Base-by-base conservation (phyloP, 2,329 filamentous ascomycete genomes). In the Scleromitrula shiraiana region DNA sequence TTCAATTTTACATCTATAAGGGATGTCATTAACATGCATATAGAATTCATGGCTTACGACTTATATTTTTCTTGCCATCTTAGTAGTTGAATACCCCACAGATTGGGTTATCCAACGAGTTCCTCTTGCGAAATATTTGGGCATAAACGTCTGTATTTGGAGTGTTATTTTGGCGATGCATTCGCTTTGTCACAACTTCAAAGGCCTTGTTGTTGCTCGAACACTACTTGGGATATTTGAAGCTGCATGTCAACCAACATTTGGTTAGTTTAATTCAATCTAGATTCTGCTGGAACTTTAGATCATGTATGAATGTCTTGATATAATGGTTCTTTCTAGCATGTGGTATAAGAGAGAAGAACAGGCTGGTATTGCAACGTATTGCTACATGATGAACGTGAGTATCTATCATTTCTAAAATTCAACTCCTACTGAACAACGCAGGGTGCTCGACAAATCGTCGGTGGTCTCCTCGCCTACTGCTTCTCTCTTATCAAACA, bases 321-420 rank as follows among this genome's bases (percentile, higher is more conserved):
- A 33, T 4, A n/a, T 19, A 37, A 37, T 46, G 3, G 44, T 46
- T 15, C 70, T 87, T 53, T 83, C 80, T 2, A 76, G 71, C 4
- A 80, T 85, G 67, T 87, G 83, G 82, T 87, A 85, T 58, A 85
- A 83, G 2, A 82, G 82, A 60, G 72, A 73, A 46, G 82, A 87
- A 61, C 82, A 86, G 65, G 79, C 78, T 2, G 68, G 70, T 1
- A 77, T 76, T 1, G 76, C 75, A 2, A 74, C 83, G 45, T 86
- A 58, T 48, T 63, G 60, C 60, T 85, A 83, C 64, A 73, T 45
- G 38, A 48, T 48, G 46, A 48, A 48, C 10, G 46, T 46, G 19
- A 37, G 33, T 37, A 6, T 37, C 14, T 19, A 2, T 37, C 33
- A 17, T 20, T 23, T 20, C 36, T 33, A 26, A 41, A 5, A 8